Base-by-base conservation (phyloP, 192 early-diverging fungal genomes). In the Diversispora epigaea region DNA sequence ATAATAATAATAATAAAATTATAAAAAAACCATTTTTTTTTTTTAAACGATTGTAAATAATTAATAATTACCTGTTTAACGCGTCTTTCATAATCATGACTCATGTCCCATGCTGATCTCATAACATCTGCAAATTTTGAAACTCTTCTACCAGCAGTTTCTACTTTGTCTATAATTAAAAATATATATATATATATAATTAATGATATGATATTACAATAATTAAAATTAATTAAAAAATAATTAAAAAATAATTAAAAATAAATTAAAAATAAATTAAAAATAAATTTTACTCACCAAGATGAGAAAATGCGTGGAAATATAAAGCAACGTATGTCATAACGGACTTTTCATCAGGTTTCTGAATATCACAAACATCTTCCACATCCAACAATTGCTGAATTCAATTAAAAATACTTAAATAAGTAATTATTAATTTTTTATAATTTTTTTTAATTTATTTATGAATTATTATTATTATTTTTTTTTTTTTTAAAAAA, bases 251-350 rank as follows among this genome's bases (percentile, higher is more conserved):
- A 32, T 32, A 32, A 32, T 32, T 32, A 32, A 32, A 32, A 32
- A 32, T 32, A 32, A 32, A n/a, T 39, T 25, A 22, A 49, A 14
- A 68, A 1, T 10, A 15, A 60, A 60, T 10, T 3, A 68, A 39
- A 25, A 52, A 47, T 46, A 6, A 68, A 25, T 44, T n/a, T 17
- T 25, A 40, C 57, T 75, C 71, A 86, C 92, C 92, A 17, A 95
- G 84, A 44, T 90, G 89, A 17, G 95, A 95, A 68, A 98, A 97
- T 8, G 97, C 97, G 77, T 98, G 97, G 87, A 96, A 98, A 79
- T 97, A 98, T 82, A 97, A 93, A 12, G 97, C 96, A 19, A 97
- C 94, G 68, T 98, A 98, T 43, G 97, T 98, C 94, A 98, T 98
- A 17, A 98, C 89, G 8, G 97, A 98, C 39, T 92, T 86, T 76